Base-by-base conservation (phyloP, 1,139 yeast genomes). In the Candida frijolesensis region DNA sequence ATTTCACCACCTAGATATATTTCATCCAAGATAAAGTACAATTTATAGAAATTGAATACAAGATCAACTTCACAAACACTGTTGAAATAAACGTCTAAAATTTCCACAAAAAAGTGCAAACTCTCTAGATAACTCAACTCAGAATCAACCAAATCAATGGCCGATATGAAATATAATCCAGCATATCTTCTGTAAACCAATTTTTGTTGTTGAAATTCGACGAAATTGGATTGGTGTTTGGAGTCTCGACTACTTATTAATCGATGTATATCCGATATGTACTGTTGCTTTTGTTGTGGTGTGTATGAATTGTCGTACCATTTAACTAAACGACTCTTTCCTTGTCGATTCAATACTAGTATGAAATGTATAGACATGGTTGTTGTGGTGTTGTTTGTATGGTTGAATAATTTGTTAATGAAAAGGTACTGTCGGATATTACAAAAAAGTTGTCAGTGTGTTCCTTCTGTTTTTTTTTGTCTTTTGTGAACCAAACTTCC, bases 51-150 rank as follows among this genome's bases (percentile, higher is more conserved):
- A 65, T 87, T 87, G 70, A 88, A 89, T 19, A 89, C 91, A 52
- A 89, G 78, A 65, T 94, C 99, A 59, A 94, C 77, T 69, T 94
- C 99, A 70, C 98, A 92, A n/a, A 94, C 99, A 61, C 87, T 91
- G 56, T 82, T 76, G 62, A 94, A 94, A 66, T 87, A 90, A 6
- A 85, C 78, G 65, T 94, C 99, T 53, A 94, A 72, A 10, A 91
- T 83, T 67, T 94, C 97, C 25, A 94, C 98, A 58, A 94, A 83
- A 50, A 92, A 74, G 64, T 94, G 99, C 34, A 94, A 82, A 32
- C 90, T 84, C 57, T 94, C 96, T 51, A 94, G 73, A 63, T 87
- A 88, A 51, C 86, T 82, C 55, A 94, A 77, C 63, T 92, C 97
- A 61, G 86, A 86, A 63, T 91, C 97, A 12, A 72, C 71, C 33